A percentile compares a stretch with the other conserved stretches of the same genome.
Evolutionary conservation across 2,329 filamentous ascomycete species (phyloP).

Genomic region (Hirsutella rhossiliensis): DNA sequence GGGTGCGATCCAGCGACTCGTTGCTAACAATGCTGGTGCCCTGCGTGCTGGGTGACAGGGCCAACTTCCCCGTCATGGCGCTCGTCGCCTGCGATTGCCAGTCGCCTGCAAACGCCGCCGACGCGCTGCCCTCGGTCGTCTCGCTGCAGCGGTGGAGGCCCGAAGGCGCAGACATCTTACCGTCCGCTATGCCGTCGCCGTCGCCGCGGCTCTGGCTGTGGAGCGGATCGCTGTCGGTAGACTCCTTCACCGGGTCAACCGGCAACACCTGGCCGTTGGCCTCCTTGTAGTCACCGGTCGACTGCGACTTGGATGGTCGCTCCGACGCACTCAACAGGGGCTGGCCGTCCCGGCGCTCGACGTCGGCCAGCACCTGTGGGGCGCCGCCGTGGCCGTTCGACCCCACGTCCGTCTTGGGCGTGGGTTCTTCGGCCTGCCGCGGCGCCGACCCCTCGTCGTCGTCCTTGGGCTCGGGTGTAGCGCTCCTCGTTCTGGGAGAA

Average conservation of each 20-base stretch:
- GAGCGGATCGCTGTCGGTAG: constrained; percentile 38
- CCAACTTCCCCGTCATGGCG: constrained; percentile 51
- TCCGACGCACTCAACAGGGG: constrained; percentile 8
- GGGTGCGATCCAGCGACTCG: constrained; percentile 40
- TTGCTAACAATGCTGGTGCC: constrained; percentile 54
- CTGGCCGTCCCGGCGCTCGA: constrained; percentile 11
- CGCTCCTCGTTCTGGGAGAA: constrained; percentile 32
- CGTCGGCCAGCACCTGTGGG: constrained; percentile 12
- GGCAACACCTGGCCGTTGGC: constrained; percentile 30
- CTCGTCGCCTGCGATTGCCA: constrained; percentile 53
- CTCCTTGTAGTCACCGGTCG: constrained; percentile 17
- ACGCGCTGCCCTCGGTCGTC: constrained; percentile 47
- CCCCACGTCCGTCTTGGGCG: constrained; percentile 8
- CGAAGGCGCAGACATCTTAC: constrained; percentile 25
- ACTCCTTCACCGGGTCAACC: constrained; percentile 35
- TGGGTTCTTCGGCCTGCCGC: constrained; percentile 7
- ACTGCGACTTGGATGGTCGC: neutral
- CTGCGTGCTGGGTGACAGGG: constrained; percentile 51
- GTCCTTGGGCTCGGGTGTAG: constrained; percentile 18
- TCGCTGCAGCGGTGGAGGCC: constrained; percentile 46
- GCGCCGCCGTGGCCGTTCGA: constrained; percentile 10
- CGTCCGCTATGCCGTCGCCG: constrained; percentile 16
- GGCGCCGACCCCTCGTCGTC: constrained; percentile 10
- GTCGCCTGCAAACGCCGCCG: constrained; percentile 40
- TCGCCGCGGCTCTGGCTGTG: constrained; percentile 20